Evolutionary conservation across 1,284 basidiomycete species (phyloP).

Genomic region (Vanrija pseudolonga): DNA sequence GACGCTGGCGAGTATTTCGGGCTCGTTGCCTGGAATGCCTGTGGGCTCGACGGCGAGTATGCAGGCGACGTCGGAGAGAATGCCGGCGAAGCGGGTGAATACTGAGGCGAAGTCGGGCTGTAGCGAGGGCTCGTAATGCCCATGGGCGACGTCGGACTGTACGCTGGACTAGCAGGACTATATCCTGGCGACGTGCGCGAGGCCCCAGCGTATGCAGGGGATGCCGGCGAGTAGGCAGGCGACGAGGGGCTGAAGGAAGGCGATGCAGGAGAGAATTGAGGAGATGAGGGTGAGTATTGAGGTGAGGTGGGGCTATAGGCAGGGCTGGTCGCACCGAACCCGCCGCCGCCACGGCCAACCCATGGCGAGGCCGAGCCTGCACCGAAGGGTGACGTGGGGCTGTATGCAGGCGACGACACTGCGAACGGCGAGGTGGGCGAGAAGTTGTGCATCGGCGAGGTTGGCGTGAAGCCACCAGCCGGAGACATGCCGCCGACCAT

Average conservation of each 20-base stretch:
- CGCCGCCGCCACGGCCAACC: constrained; percentile 57
- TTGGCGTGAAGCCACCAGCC: constrained; percentile 62
- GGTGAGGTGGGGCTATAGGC: constrained; percentile 80
- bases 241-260: constrained; percentile 61
- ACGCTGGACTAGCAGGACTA: constrained; percentile 39
- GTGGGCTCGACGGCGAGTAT: constrained; percentile 53
- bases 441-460: constrained; percentile 51
- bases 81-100: constrained; percentile 37
- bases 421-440: constrained; percentile 77
- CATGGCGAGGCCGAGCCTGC: constrained; percentile 70
- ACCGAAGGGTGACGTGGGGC: constrained; percentile 76
- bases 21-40: constrained; percentile 74
- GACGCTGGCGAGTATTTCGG: constrained; percentile 65
- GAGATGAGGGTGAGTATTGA: constrained; percentile 82
- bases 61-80: constrained; percentile 57
- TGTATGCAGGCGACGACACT: constrained; percentile 48
- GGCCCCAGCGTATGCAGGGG: constrained; percentile 61
- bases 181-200: constrained; percentile 33
- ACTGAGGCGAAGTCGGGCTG: constrained; percentile 25
- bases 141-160: constrained; percentile 21
- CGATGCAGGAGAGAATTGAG: constrained; percentile 83
- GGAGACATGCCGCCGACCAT: constrained; percentile 58
- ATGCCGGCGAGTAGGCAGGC: constrained; percentile 56
- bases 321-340: constrained; percentile 58
- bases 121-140: constrained; percentile 20